A percentile compares a stretch with the other conserved stretches of the same genome.
Evolutionary conservation across 331 rosid species (phyloP).

Genomic region (Malus hybrid): DNA sequence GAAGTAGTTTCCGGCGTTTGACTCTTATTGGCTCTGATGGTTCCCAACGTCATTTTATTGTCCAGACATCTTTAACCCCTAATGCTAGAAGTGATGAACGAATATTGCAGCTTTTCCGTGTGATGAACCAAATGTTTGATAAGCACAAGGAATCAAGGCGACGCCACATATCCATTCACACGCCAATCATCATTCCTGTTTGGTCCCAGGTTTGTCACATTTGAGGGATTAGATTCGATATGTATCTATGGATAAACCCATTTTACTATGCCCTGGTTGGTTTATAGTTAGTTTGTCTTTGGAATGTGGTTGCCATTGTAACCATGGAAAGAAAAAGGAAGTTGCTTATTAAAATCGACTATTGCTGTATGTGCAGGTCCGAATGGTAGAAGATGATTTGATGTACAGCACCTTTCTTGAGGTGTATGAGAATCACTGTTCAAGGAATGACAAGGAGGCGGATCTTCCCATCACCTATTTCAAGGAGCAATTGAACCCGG

Average conservation of each 20-base stretch:
- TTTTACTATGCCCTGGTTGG: neutral
- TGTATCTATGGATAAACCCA: no score
- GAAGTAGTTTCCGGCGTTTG: slow-evolving; percentile 97
- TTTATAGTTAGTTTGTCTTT: neutral
- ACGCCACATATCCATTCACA: slow-evolving; percentile 90
- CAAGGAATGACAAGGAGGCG: slow-evolving; percentile 92
- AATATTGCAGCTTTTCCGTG: slow-evolving; percentile 95
- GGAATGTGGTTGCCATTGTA: neutral
- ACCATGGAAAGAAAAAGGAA: neutral
- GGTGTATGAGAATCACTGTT: slow-evolving; percentile 98
- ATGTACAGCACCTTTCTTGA: slow-evolving; percentile 99
- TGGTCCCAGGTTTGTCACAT: slow-evolving; percentile 84
- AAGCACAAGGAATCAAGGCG: slow-evolving; percentile 99
- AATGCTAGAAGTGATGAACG: slow-evolving; percentile 99
- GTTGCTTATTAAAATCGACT: no score
- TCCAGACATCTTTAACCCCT: slow-evolving; percentile 96
- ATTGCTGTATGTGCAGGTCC: slow-evolving; percentile 53
- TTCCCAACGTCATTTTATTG: slow-evolving; percentile 96
- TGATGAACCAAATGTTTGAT: slow-evolving; percentile 99
- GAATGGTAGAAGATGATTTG: slow-evolving; percentile 99
- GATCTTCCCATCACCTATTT: slow-evolving; percentile 91
- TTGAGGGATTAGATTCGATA: neutral
- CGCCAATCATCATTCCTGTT: slow-evolving; percentile 97
- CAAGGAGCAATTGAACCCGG: slow-evolving; percentile 96
- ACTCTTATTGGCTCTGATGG: slow-evolving; percentile 98